phyloP scores from a whole-genome alignment of 352 stramenopile genomes.

The Globisporangium perplexum region DNA sequence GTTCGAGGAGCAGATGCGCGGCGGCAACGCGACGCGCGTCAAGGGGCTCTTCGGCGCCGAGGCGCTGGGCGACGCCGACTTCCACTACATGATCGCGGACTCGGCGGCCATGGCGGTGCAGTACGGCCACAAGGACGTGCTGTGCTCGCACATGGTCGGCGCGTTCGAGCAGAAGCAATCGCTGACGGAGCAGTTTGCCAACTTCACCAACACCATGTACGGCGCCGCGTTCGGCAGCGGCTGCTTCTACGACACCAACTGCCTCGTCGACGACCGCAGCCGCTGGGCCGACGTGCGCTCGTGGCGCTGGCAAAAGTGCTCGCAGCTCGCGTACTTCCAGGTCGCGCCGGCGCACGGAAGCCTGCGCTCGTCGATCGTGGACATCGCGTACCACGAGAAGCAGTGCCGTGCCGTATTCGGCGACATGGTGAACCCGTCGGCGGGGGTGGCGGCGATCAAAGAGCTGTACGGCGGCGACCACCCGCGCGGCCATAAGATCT shows the following conservation, averaged over 20 bases:
- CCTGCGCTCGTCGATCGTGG: constrained; percentile 57
- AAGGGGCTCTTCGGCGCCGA: constrained; percentile 62
- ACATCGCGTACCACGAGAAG: constrained; percentile 72
- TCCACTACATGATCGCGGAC: constrained; percentile 90
- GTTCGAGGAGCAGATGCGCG: constrained; percentile 57
- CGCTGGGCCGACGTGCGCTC: constrained; percentile 74
- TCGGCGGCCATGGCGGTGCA: constrained; percentile 84
- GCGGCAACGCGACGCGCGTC: constrained; percentile 44
- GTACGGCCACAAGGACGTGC: constrained; percentile 79
- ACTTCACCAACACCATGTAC: constrained; percentile 80
- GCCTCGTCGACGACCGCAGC: constrained; percentile 35
- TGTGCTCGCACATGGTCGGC: constrained; percentile 56
- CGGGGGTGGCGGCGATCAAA: constrained; percentile 51
- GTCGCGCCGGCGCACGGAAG: constrained; percentile 53
- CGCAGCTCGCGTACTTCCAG: constrained; percentile 85
- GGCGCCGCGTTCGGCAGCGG: constrained; percentile 63
- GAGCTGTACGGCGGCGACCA: constrained; percentile 73
- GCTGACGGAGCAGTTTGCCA: constrained; percentile 64
- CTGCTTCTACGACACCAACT: constrained; percentile 84
- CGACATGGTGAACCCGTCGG: constrained; percentile 47
- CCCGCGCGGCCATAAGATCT: constrained; percentile 70
- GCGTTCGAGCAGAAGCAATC: constrained; percentile 45
- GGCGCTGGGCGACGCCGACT: constrained; percentile 59
- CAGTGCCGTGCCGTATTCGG: constrained; percentile 78
- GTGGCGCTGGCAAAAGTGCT: constrained; percentile 88